Percentiles rank a stretch among this genome's conserved stretches.
These are phyloP conservation scores for Macadamia integrifolia DNA, from an alignment of 164 flowering plant genomes.

Conservation along the genomic window DNA sequence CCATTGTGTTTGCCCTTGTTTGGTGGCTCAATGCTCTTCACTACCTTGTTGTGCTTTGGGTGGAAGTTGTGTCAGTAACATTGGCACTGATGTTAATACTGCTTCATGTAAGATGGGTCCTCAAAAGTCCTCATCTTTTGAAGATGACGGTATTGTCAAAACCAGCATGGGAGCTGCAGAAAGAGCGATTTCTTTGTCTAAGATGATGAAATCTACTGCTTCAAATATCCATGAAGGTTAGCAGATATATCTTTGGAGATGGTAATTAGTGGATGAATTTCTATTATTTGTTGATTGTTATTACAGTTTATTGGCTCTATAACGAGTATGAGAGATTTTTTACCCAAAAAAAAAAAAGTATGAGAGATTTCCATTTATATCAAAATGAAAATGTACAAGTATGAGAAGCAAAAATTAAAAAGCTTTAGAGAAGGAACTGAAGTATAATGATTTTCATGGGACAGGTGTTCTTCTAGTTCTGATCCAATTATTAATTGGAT, in stretches of 20 bases:
- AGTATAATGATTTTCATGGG: too few species aligned
- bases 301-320: background rate
- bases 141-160: constrained; percentile 28
- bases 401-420: too few species aligned
- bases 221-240: constrained; percentile 28
- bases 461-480: too few species aligned
- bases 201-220: constrained; percentile 17
- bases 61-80: constrained; percentile 20
- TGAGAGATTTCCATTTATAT: too few species aligned
- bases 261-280: background rate
- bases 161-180: constrained; percentile 57
- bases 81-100: constrained; percentile 12
- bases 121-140: constrained; percentile 9
- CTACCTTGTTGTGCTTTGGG: constrained; percentile 26
- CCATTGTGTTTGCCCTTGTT: constrained; percentile 34
- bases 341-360: too few species aligned
- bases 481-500: too few species aligned
- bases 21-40: constrained; percentile 29
- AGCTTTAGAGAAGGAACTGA: too few species aligned
- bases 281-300: background rate
- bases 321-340: background rate
- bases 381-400: too few species aligned
- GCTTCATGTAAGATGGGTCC: constrained; percentile 3
- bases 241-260: background rate
- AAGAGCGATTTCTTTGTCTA: constrained; percentile 48